Evolutionary conservation across 192 early-diverging fungal genomes (phyloP).

Genomic region (Dimargaris cristalligena): DNA sequence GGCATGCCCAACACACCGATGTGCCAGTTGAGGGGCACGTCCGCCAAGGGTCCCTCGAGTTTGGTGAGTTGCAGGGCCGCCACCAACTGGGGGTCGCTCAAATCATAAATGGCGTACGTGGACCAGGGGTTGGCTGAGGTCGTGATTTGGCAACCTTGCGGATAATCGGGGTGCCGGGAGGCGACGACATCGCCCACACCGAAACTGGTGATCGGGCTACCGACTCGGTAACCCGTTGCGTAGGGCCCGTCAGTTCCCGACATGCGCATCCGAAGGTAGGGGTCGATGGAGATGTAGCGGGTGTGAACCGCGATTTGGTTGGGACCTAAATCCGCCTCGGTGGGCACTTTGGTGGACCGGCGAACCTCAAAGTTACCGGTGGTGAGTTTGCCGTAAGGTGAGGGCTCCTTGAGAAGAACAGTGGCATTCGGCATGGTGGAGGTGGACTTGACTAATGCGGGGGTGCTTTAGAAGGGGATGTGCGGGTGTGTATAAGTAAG

Average conservation of each 20-base stretch:
- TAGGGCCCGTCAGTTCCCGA: constrained; percentile 25
- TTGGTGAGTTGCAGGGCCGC: constrained; percentile 18
- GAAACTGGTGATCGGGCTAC: constrained; percentile 40
- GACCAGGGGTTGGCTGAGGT: constrained; percentile 37
- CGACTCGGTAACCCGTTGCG: constrained; percentile 30
- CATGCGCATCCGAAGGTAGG: constrained; percentile 60
- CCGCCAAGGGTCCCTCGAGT: constrained; percentile 18
- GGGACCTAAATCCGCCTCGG: neutral
- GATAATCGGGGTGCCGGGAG: constrained; percentile 36
- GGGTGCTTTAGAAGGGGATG: too few species aligned
- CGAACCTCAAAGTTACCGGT: neutral
- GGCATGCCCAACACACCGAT: constrained; percentile 66
- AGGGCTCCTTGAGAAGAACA: neutral
- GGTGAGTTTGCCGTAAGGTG: neutral
- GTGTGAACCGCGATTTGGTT: constrained; percentile 31
- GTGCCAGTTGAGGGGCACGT: constrained; percentile 36
- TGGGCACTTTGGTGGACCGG: neutral
- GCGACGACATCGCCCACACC: constrained; percentile 47
- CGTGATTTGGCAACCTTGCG: constrained; percentile 44
- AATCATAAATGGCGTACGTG: constrained; percentile 30
- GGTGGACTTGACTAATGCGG: too few species aligned
- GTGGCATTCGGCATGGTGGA: too few species aligned
- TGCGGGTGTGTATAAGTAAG: too few species aligned
- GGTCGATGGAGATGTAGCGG: constrained; percentile 54
- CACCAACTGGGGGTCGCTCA: constrained; percentile 13